A percentile compares a stretch with the other conserved stretches of the same genome.
Evolutionary conservation across 257 asterid species (phyloP).

Genomic region (Apocynum venetum): DNA sequence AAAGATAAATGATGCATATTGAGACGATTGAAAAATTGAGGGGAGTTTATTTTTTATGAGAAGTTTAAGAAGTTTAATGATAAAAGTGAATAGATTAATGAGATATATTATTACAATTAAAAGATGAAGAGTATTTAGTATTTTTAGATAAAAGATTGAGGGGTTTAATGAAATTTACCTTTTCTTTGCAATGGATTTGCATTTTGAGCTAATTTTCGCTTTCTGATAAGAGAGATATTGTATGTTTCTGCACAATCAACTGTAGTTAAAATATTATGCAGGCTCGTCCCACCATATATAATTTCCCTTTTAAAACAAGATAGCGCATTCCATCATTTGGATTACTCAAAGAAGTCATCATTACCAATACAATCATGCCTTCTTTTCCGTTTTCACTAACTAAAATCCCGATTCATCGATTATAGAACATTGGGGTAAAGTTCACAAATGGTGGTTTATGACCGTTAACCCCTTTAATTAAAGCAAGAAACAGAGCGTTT

Average conservation of each 20-base stretch:
- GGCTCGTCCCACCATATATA: not conserved
- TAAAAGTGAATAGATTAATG: too few species aligned
- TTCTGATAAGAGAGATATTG: not conserved
- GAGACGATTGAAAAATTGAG: too few species aligned
- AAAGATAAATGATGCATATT: too few species aligned
- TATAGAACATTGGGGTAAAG: not conserved
- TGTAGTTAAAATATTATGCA: not conserved
- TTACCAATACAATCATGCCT: not conserved
- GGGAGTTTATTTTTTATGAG: too few species aligned
- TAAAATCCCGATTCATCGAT: not conserved
- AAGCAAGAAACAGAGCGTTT: too few species aligned
- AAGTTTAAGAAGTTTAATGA: too few species aligned
- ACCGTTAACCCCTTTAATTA: too few species aligned
- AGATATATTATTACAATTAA: too few species aligned
- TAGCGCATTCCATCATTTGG: slow-evolving; percentile 1
- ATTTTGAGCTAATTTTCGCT: slow-evolving; percentile 4
- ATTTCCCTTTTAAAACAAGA: not conserved
- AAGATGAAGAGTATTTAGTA: too few species aligned
- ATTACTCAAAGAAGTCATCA: not conserved
- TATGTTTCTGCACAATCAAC: not conserved
- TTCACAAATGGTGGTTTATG: not conserved
- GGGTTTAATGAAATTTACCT: too few species aligned
- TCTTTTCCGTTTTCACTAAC: not conserved
- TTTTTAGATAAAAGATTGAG: too few species aligned
- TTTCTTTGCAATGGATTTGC: not conserved